phyloP scores from a whole-genome alignment of 345 rosid genomes.

The Dovyalis caffra region DNA sequence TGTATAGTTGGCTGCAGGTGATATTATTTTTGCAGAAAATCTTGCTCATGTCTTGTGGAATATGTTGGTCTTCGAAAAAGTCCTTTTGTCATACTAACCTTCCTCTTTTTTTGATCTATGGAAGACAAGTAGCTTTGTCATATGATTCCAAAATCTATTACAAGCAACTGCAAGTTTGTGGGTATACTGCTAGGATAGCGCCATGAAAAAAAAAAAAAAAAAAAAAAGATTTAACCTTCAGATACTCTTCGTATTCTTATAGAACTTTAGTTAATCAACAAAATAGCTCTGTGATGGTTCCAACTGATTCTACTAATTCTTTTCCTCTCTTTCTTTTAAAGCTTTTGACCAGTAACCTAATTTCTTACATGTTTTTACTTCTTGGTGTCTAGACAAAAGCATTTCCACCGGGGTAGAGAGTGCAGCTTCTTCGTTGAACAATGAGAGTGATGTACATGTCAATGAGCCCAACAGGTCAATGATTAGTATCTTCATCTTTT shows the following conservation, averaged over 20 bases:
- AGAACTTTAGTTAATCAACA: no score
- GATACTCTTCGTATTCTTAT: no score
- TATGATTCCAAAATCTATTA: background rate
- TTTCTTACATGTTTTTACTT: background rate
- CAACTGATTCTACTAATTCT: background rate
- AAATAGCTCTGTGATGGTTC: background rate
- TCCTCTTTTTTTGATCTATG: no score
- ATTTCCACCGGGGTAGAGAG: background rate
- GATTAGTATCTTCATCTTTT: background rate
- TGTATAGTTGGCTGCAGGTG: no score
- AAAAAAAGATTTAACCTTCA: background rate
- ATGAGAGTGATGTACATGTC: conserved; percentile 2
- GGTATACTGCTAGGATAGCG: background rate
- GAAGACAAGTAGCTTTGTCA: no score
- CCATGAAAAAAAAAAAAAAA: no score
- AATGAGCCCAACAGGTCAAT: conserved; percentile 9
- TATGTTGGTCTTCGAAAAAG: no score
- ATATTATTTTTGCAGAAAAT: no score
- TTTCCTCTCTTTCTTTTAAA: background rate
- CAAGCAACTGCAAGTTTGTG: background rate
- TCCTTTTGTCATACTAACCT: no score
- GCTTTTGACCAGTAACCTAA: background rate
- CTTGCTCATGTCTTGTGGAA: no score
- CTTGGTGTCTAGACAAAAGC: conserved; percentile 17
- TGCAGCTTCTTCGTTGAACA: background rate